A percentile compares a stretch with the other conserved stretches of the same genome.
Evolutionary conservation across 768 basidiomycete species (phyloP).

Genomic region (Lentinula raphanica): DNA sequence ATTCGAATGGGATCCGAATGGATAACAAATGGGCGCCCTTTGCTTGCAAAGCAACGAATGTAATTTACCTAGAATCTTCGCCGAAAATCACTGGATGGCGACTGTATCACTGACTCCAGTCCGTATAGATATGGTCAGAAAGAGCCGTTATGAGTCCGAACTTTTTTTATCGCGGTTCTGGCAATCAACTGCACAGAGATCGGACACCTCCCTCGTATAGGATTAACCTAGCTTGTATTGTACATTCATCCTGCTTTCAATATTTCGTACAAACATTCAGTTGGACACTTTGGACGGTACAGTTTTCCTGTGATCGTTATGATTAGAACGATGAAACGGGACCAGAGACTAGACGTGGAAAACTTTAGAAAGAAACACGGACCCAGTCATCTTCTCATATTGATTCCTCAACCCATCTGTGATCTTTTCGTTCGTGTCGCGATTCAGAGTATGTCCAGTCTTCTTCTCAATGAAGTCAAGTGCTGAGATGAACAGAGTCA

Average conservation of each 20-base stretch:
- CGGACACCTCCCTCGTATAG: too few relatives aligned
- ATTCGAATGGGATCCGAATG: not conserved
- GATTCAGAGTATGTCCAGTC: not conserved
- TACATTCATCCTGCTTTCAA: too few relatives aligned
- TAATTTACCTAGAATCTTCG: too few relatives aligned
- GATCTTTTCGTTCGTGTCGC: constrained; percentile 1
- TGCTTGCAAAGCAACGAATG: too few relatives aligned
- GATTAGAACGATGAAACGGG: not conserved
- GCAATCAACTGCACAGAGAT: too few relatives aligned
- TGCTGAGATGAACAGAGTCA: not conserved
- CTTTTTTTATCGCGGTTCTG: too few relatives aligned
- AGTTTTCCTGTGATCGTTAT: not conserved
- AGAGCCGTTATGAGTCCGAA: too few relatives aligned
- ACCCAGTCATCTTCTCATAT: constrained; percentile 1
- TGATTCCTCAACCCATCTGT: not conserved
- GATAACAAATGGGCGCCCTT: too few relatives aligned
- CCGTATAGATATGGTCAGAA: too few relatives aligned
- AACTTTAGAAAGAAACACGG: not conserved
- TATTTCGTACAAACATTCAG: not conserved
- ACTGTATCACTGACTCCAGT: too few relatives aligned
- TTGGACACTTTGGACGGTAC: not conserved
- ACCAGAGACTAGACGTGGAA: not conserved
- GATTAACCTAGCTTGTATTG: too few relatives aligned
- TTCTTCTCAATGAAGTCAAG: constrained; percentile 3
- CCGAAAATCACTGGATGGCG: too few relatives aligned